Base-by-base conservation (phyloP, 2,329 filamentous ascomycete species). In the Colletotrichum noveboracense region DNA sequence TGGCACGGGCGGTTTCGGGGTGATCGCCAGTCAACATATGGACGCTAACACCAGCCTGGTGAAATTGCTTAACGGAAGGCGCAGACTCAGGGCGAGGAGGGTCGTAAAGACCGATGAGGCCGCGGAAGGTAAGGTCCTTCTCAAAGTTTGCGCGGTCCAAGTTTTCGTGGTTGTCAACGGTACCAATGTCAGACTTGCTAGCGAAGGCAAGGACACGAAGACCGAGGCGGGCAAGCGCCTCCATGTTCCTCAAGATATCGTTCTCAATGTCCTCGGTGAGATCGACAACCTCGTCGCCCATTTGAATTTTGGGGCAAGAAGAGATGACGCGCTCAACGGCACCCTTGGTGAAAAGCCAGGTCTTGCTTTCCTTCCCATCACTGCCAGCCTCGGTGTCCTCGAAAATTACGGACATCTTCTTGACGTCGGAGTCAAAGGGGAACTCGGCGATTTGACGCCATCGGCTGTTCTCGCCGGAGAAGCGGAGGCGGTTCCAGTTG, bases 321-420 rank as follows among this genome's bases (percentile, higher is more conserved):
- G 90, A 89, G 18, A 95, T 85, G 34, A 95, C 89, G 55, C 93
- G 88, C 80, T 95, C 93, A 6, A 94, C 93, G 2, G 94, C 94
- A 66, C 92, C 92, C 80, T 93, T 93, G 73, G 91, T 92, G 79
- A 92, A 92, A 62, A 91, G 85, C 82, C 84, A 87, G 77, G 87
- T 86, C 70, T 86, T 83, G 66, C 60, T 74, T 1, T 38, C 10
- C 28, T 24, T 52, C 16, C 38, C 56, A 7, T 61, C 56, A 12
- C 32, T 34, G 28, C 84, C 81, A 2, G 81, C 82, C 9, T 84
- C 80, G 16, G 78, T 79, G 26, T 88, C 82, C 58, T 88, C 80
- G 81, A 93, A 94, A 69, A 94, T 91, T 48, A 94, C 93, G 0
- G 93, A 94, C 93, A 95, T 95, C 79, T 93, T 94, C 86, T 95